Percentiles rank a stretch among this genome's conserved stretches.
phyloP scores from a whole-genome alignment of 2,329 filamentous ascomycete genomes.

The Graphilbum fragrans region DNA sequence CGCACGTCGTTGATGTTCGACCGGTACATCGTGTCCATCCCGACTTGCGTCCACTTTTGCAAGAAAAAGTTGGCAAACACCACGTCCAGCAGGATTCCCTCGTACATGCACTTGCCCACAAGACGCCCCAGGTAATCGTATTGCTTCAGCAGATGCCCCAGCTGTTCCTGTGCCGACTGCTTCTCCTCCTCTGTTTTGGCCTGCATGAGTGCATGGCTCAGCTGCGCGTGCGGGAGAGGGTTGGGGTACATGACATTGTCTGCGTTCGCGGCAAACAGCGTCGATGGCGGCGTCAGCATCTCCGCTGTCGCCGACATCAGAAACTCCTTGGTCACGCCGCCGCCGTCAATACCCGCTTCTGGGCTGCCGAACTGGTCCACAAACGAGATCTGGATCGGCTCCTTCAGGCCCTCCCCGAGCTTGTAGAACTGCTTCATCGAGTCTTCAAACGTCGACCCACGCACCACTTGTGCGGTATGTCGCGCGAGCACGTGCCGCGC shows the following conservation, averaged over 20 bases:
- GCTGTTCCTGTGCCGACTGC: constrained; percentile 41
- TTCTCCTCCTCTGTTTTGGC: constrained; percentile 39
- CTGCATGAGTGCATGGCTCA: constrained; percentile 34
- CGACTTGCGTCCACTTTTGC: constrained; percentile 81
- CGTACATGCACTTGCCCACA: constrained; percentile 93
- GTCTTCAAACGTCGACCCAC: constrained; percentile 68
- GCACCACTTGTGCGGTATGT: constrained; percentile 69
- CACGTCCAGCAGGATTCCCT: constrained; percentile 89
- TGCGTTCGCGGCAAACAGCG: constrained; percentile 72
- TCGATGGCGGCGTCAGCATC: constrained; percentile 52
- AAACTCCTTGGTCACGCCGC: constrained; percentile 96
- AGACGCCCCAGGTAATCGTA: constrained; percentile 91
- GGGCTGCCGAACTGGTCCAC: constrained; percentile 77
- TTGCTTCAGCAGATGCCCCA: constrained; percentile 52
- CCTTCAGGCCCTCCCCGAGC: constrained; percentile 74
- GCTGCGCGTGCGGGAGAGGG: constrained; percentile 61
- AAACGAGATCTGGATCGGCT: constrained; percentile 94
- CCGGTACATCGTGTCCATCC: constrained; percentile 52
- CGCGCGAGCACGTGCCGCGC: constrained; percentile 31
- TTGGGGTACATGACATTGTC: constrained; percentile 85
- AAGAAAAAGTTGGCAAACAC: constrained; percentile 93
- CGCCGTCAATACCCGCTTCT: constrained; percentile 93
- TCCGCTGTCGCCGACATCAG: constrained; percentile 78
- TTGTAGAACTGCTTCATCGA: constrained; percentile 74
- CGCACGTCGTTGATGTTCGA: constrained; percentile 91